These are phyloP conservation scores for Aspergillus costaricaensis DNA, from an alignment of 2,329 filamentous ascomycete genomes.

Conservation along the genomic window DNA sequence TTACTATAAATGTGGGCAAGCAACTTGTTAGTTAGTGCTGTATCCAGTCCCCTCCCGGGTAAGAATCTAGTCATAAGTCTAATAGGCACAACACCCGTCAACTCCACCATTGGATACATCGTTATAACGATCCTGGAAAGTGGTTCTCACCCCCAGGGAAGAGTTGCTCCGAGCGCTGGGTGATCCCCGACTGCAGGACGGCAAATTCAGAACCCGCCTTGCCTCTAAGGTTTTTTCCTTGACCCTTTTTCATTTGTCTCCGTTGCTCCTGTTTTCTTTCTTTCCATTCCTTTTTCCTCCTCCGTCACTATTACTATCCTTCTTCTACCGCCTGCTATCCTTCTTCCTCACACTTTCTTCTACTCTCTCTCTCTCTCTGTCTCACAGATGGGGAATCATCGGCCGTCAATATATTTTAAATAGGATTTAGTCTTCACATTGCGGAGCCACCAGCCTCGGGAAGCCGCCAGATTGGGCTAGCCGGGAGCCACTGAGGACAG, in stretches of 20 bases:
- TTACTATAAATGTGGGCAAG: background rate
- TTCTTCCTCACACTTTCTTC: no score
- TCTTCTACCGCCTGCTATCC: background rate
- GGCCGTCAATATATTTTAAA: no score
- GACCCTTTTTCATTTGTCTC: conserved; percentile 4
- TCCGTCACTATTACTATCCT: background rate
- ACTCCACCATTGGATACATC: conserved; percentile 1
- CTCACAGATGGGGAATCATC: background rate
- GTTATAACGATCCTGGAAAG: background rate
- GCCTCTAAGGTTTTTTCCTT: conserved; percentile 9
- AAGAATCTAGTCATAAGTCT: no score
- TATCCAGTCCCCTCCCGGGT: background rate
- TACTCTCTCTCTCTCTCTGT: background rate
- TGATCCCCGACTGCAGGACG: conserved; percentile 13
- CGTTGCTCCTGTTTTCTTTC: background rate
- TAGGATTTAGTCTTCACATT: conserved; percentile 2
- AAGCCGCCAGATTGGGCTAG: conserved; percentile 21
- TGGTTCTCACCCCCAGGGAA: background rate
- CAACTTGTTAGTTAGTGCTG: background rate
- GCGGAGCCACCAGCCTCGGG: conserved; percentile 18
- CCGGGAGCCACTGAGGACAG: conserved; percentile 6
- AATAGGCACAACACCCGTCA: background rate
- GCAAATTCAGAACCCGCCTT: conserved; percentile 17
- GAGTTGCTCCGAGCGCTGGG: background rate
- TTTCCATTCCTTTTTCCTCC: background rate